Evolutionary conservation across 208 protist genomes (phyloP).

Genomic region (Histomonas meleagridis): DNA sequence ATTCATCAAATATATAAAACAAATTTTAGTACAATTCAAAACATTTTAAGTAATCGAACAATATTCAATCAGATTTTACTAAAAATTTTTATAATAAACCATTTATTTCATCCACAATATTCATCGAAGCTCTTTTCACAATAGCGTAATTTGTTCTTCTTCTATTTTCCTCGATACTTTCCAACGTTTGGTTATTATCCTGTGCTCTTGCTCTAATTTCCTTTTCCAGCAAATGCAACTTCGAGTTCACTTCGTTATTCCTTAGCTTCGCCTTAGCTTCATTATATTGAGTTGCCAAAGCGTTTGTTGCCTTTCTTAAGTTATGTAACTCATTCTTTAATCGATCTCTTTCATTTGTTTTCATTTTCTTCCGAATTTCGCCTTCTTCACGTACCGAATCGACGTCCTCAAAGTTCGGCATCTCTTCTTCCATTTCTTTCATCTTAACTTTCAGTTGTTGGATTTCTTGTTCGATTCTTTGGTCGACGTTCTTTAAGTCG

Average conservation of each 20-base stretch:
- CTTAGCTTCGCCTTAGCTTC: not conserved
- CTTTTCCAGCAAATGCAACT: not conserved
- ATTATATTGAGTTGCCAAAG: not conserved
- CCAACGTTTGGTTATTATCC: not conserved
- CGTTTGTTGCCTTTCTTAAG: not conserved
- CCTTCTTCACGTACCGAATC: not conserved
- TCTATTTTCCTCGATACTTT: not conserved
- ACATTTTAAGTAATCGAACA: no score
- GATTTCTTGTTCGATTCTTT: not conserved
- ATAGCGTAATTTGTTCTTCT: conserved; percentile 18
- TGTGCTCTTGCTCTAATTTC: not conserved
- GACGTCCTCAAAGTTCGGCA: not conserved
- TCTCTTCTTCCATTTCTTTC: not conserved
- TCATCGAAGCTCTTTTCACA: not conserved
- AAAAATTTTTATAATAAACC: not conserved
- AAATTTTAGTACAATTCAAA: no score
- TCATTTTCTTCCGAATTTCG: not conserved
- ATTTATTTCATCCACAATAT: conserved; percentile 33
- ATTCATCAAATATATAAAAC: no score
- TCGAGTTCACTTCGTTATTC: not conserved
- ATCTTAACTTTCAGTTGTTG: not conserved
- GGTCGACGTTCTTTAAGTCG: not conserved
- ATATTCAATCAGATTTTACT: no score
- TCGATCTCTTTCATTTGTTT: not conserved
- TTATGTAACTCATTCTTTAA: not conserved